A percentile compares a stretch with the other conserved stretches of the same genome.
phyloP scores from a whole-genome alignment of 306 rosid species.

The Neltuma alba region DNA sequence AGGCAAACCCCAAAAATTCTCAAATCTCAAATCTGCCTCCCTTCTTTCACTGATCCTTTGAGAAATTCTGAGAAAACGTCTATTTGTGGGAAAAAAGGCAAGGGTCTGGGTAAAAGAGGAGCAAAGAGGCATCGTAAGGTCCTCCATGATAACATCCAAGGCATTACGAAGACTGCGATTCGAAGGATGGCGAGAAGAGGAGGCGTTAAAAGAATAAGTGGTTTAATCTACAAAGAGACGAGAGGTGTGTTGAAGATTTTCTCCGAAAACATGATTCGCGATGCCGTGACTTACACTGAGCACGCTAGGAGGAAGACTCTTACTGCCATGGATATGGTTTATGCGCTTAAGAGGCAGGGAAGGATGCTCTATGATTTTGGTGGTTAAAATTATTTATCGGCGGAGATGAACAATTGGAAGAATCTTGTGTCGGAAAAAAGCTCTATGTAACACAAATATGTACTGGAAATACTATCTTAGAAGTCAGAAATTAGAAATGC shows the following conservation, averaged over 20 bases:
- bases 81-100: constrained; percentile 46
- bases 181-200: constrained; percentile 45
- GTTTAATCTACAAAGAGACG: constrained; percentile 47
- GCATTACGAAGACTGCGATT: constrained; percentile 48
- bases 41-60: not conserved
- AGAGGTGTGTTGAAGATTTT: constrained; percentile 44
- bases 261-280: constrained; percentile 44
- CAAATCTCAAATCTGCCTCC: not conserved
- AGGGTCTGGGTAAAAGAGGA: constrained; percentile 51
- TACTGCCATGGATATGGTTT: constrained; percentile 47
- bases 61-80: constrained; percentile 13
- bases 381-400: not conserved
- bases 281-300: constrained; percentile 46
- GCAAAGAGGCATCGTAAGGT: constrained; percentile 49
- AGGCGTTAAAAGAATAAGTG: constrained; percentile 48
- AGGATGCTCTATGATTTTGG: constrained; percentile 43
- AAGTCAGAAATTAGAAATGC: not conserved
- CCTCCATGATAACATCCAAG: constrained; percentile 46
- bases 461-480: not conserved
- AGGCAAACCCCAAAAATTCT: constrained; percentile 10
- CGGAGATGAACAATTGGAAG: not conserved
- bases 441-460: not conserved
- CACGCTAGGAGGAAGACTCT: constrained; percentile 52
- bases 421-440: not conserved
- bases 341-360: constrained; percentile 48